phyloP scores from a whole-genome alignment of 1,139 yeast species.

The Fermentozyma sake region DNA sequence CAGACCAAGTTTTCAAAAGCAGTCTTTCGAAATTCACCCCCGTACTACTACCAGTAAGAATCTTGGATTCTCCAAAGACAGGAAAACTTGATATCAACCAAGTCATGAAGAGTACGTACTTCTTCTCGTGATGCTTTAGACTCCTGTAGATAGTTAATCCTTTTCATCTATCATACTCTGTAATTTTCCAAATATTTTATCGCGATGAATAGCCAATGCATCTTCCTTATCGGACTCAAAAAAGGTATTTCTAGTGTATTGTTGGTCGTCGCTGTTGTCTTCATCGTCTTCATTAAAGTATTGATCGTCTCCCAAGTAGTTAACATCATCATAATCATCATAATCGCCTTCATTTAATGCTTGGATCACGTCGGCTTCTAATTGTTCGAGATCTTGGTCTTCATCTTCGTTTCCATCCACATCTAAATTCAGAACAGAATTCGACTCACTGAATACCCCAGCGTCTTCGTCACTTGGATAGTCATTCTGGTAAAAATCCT shows the following conservation, averaged over 20 bases:
- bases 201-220: slow-evolving; percentile 60
- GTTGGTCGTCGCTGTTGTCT: slow-evolving; percentile 15
- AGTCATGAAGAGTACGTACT: slow-evolving; percentile 32
- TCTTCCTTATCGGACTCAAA: slow-evolving; percentile 54
- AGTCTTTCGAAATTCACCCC: slow-evolving; percentile 12
- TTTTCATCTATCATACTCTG: slow-evolving; percentile 41
- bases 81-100: slow-evolving; percentile 31
- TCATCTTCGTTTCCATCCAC: slow-evolving; percentile 36
- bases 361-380: slow-evolving; percentile 16
- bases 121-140: slow-evolving; percentile 25
- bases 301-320: slow-evolving; percentile 14
- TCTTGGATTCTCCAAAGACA: slow-evolving; percentile 24
- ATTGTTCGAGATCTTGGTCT: slow-evolving; percentile 16
- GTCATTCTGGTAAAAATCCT: slow-evolving; percentile 86
- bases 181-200: slow-evolving; percentile 53
- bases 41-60: slow-evolving; percentile 19
- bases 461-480: slow-evolving; percentile 93
- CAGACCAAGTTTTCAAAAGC: slow-evolving; percentile 1
- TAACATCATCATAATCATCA: slow-evolving; percentile 20
- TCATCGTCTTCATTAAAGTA: slow-evolving; percentile 18
- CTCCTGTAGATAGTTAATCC: slow-evolving; percentile 1
- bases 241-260: slow-evolving; percentile 41
- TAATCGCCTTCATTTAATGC: slow-evolving; percentile 24
- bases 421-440: slow-evolving; percentile 17
- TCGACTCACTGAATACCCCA: slow-evolving; percentile 25